Evolutionary conservation across 2,329 filamentous ascomycete genomes (phyloP), one percentile per base, ranked within the genome.

Genomic region (Diplodia scrobiculata): DNA sequence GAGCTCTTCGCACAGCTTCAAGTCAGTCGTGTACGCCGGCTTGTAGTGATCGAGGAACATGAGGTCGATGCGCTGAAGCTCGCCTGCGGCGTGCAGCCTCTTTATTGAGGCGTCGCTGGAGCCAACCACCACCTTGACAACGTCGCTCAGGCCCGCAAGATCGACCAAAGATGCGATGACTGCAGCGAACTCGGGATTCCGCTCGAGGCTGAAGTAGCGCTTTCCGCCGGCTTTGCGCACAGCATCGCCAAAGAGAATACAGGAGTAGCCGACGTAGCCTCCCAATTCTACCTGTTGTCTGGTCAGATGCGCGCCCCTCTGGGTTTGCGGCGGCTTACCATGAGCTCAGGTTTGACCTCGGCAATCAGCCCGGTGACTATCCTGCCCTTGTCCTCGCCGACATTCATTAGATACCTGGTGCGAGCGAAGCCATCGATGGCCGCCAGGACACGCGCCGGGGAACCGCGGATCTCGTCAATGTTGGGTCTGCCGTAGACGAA

Each of bases 41-140:
- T 94, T 93, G 77, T 89, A 89, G 75, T 95, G 91, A 72, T 95
- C 91, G 41, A 95, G 79, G 75, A 95, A 94, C 76, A 92, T 80
- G 47, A 93, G 78, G 71, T 92, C 89, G 67, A 92, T 85, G 53
- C 83, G 81, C 27, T 80, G 76, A 27, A 92, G 74, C 4, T 74
- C 72, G 0, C 86, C 86, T 2, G 80, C 75, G 0, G 78, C 72
- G 68, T 87, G 81, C 4, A 94, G 80, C 5, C 85, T 83, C 58
- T 83, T 81, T 53, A 94, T 81, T 0, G 87, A 87, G n/a, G 83
- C 81, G 67, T 89, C 85, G 69, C 88, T 90, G 3, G 87, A 82
- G 3, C 90, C 91, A 27, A 92, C 84, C 21, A 91, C 75, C 9
- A 94, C 87, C 69, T 85, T 86, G 52, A 94, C 89, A 4, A 90